Base-by-base conservation (phyloP, 2,329 filamentous ascomycete genomes). In the Onygena corvina region DNA sequence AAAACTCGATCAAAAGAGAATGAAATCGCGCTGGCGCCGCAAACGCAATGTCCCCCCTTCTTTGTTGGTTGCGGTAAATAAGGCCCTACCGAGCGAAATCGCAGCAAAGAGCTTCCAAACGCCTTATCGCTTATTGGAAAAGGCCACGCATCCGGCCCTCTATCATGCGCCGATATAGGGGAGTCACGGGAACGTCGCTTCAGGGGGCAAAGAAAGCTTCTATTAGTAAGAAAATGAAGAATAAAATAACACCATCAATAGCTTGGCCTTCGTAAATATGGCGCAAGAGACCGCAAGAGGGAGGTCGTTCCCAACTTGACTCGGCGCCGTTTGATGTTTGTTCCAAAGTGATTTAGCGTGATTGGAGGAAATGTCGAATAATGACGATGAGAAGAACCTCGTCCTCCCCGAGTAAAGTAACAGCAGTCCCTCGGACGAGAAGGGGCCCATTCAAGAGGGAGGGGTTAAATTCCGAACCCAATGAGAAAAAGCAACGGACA, bases 241-340 rank as follows among this genome's bases (percentile, higher is more conserved):
- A 42, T 25, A 27, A 42, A 27, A 25, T 36, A 36, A 36, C 12
- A 36, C 4, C 4, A 42, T 27, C 25, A 25, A 12, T 25, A 2
- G 11, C 36, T 42, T 42, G 36, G 21, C 36, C 27, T 42, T 20
- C 36, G 36, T 42, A 42, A 42, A n/a, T n/a, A 42, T 42, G 36
- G 36, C 36, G 36, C 36, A 42, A 27, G 18, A 25, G 25, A 42
- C 21, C 36, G 21, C 20, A 42, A 25, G 21, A 42, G 36, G 21
- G 36, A 42, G 12, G 36, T 23, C n/a, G 14, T 25, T 42, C 36
- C 36, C 21, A 14, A 23, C n/a, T 42, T 42, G 12, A 25, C 36
- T 42, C 21, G 27, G 36, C 36, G 36, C 36, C 36, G 36, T 42
- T 42, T 27, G 36, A 42, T 14, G 21, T 42, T 42, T n/a, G 21